Base-by-base conservation (phyloP, 192 early-diverging fungal genomes). In the Polychytrium aggregatum region DNA sequence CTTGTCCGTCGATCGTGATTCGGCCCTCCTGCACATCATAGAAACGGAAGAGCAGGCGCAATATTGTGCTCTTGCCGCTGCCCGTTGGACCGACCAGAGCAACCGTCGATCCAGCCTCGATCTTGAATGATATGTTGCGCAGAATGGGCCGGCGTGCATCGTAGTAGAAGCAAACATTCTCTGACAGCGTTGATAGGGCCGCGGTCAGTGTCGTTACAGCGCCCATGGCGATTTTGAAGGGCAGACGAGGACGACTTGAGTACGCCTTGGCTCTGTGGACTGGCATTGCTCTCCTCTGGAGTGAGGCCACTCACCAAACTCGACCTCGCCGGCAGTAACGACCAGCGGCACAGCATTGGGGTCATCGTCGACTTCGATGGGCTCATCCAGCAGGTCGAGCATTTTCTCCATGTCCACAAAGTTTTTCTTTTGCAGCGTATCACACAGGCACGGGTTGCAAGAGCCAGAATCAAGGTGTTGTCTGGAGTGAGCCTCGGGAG, bases 361-460 rank as follows among this genome's bases (percentile, higher is more conserved):
- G 0, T 31, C 37, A 60, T 91, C 88, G 34, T 77, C 45, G n/a
- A 91, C 67, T 7, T 63, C 67, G 27, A 70, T 57, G 24, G 74
- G 51, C 47, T 83, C 76, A 20, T 89, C 73, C 16, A 87, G 70
- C 0, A 75, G 56, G 29, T 86, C 83, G 18, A 98, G 73, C 82
- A 98, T 90, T 55, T 92, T 91, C 60, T 98, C 95, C 94, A 96
- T 95, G 55, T 97, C 94, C 38, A 74, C 48, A 44, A 68, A 71
- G 45, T 64, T 71, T 38, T 90, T 85, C n/a, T n/a, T n/a, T n/a
- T n/a, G n/a, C n/a, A n/a, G n/a, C n/a, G n/a, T n/a, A n/a, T n/a
- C n/a, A n/a, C n/a, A n/a, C n/a, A n/a, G n/a, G n/a, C n/a, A n/a
- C n/a, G n/a, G n/a, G n/a, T n/a, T n/a, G n/a, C n/a, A n/a, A n/a